Base-by-base conservation (phyloP, 2,329 filamentous ascomycete genomes). In the Talaromyces marneffei region DNA sequence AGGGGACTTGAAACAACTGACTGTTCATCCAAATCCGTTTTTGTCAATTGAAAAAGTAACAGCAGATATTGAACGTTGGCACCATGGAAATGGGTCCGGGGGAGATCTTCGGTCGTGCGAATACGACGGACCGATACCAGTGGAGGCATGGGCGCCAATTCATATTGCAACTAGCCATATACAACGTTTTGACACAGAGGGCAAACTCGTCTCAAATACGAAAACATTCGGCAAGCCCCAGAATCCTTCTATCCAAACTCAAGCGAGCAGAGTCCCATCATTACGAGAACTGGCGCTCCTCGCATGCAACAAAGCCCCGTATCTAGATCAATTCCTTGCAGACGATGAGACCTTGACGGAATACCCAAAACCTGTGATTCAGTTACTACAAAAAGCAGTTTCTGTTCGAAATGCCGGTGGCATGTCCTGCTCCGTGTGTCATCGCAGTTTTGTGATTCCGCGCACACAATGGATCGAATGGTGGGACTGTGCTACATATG, bases 381-480 rank as follows among this genome's bases (percentile, higher is more conserved):
- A 69, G 2, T 63, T 78, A 4, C 66, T 80, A 7, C 65, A 67
- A n/a, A 63, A 68, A 4, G 74, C 76, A 3, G 69, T 69, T 44
- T 67, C 69, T 4, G 70, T 77, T 10, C 71, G 72, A n/a, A 65
- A 68, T 50, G 70, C 70, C 0, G 77, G 77, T 1, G 76, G 74
- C 4, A 69, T 72, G 54, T 59, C 61, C 27, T 80, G 78, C 62
- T 77, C 75, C 0, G 68, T 76, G 0, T 80, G 78, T 57, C 66
- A 70, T 31, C 70, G 71, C 10, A 68, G 67, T 7, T 79, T 77
- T 50, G 72, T 80, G 5, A 68, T 78, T 55, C 71, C 77, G 16
- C 74, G 77, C 9, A 69, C 73, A 0, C 71, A 77, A 64, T 80
- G 78, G 77, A 68, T 78, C 20, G 78, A 79, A 63, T 77, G 75